Evolutionary conservation across 2,329 filamentous ascomycete genomes (phyloP), one percentile per base, ranked within the genome.

Genomic region (Calonectria pteridis): DNA sequence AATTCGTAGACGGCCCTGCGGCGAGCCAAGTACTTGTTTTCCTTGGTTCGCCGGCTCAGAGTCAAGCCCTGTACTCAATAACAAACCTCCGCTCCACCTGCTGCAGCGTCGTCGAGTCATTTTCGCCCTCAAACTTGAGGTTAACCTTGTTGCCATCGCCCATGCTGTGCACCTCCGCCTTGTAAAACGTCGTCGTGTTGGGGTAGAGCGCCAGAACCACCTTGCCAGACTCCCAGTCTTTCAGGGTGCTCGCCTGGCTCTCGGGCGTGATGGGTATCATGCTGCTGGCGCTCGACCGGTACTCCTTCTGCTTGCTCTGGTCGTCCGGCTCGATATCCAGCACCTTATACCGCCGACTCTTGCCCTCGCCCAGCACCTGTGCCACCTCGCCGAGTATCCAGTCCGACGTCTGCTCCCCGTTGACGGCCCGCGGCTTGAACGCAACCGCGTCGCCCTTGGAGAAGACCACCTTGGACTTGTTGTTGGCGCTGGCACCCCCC

Each of bases 161-260:
- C 87, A 91, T 92, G 43, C 92, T 92, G 84, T 94, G 93, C 11
- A 96, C 94, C 78, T 95, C 94, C 1, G 94, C 94, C 82, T 94
- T 93, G 83, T 97, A 97, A 79, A 97, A 96, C 0, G 94, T 96
- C 1, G 94, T 96, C 1, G 94, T 96, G 78, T 95, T 93, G 0
- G 94, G 94, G 80, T 97, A 97, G 72, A 95, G 86, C 0, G 94
- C 94, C 71, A 96, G 87, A 11, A 96, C 94, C 58, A 92, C 90
- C 81, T 93, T 94, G 55, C 94, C 93, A 49, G 90, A 85, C 43
- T 93, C 91, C 72, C 93, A 89, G 50, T 93, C 88, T 5, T 89
- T 85, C 20, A 93, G 86, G 3, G 84, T 91, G 75, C 84, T 86
- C 76, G 82, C 86, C 82, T 77, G 87, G 80, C 75, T 84, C 75